These are phyloP conservation scores for Parastagonospora avenae DNA, from an alignment of 2,329 filamentous ascomycete species.

Conservation along the genomic window DNA sequence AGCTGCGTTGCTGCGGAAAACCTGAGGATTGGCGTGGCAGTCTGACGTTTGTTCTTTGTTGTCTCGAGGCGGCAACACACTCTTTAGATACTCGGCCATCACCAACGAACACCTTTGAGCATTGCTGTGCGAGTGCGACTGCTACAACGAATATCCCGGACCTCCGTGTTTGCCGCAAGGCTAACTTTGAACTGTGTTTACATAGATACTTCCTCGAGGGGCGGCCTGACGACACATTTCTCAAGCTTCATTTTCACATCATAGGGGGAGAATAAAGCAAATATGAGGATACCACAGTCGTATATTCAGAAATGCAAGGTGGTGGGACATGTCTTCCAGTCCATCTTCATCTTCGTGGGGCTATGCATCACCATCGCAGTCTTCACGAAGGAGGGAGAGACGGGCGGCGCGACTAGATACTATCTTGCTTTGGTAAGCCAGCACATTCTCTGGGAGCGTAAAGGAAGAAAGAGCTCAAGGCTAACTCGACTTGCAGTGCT, in stretches of 20 bases:
- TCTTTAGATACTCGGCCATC: not conserved
- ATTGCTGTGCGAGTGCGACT: not conserved
- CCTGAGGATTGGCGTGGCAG: not conserved
- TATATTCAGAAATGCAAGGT: conserved; percentile 62
- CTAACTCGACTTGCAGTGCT: conserved; percentile 56
- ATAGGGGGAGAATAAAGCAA: conserved; percentile 4
- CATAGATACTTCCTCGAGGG: conserved; percentile 1
- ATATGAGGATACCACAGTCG: conserved; percentile 52
- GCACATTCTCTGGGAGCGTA: not conserved
- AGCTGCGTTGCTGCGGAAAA: conserved; percentile 4
- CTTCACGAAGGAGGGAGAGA: conserved; percentile 59
- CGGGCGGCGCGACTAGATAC: conserved; percentile 61
- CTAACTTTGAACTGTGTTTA: conserved; percentile 9
- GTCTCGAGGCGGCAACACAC: not conserved
- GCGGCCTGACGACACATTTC: conserved; percentile 1
- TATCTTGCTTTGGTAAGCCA: conserved; percentile 62
- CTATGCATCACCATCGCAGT: conserved; percentile 64
- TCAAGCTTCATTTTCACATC: not conserved
- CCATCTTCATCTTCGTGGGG: conserved; percentile 62
- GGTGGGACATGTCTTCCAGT: conserved; percentile 59
- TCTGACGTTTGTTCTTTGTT: conserved; percentile 6
- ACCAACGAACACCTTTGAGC: too few relatives aligned
- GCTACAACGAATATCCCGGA: not conserved
- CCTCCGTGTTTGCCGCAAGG: not conserved
- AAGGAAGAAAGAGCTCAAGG: conserved; percentile 2